Percentiles rank a stretch among this genome's conserved stretches.
Conservation (phyloP, 2,329 filamentous ascomycete species). For the Venturia pyrina region DNA sequence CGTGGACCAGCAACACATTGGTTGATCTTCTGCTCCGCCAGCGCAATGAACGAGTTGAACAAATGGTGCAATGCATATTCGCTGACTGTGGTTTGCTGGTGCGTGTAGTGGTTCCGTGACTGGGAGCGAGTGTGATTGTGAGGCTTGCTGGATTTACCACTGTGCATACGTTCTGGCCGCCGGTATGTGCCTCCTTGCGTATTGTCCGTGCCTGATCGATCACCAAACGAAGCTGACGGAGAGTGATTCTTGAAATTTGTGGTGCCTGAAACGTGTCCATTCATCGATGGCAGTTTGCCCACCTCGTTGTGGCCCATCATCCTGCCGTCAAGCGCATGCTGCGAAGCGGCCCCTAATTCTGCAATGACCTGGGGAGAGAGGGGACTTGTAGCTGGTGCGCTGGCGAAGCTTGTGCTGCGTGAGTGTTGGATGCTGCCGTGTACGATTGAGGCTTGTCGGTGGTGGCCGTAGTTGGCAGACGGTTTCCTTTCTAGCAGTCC, state of each 20-base stretch:
- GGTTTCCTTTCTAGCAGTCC: slow-evolving; percentile 36
- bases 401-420: slow-evolving; percentile 76
- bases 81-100: slow-evolving; percentile 72
- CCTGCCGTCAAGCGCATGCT: slow-evolving; percentile 27
- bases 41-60: slow-evolving; percentile 93
- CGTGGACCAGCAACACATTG: slow-evolving; percentile 73
- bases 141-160: slow-evolving; percentile 15
- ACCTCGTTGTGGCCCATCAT: slow-evolving; percentile 25
- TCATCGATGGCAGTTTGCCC: slow-evolving; percentile 5
- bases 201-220: neutral
- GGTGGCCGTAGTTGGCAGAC: slow-evolving; percentile 64
- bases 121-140: slow-evolving; percentile 57
- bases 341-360: slow-evolving; percentile 21
- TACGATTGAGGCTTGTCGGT: slow-evolving; percentile 93
- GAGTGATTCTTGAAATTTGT: slow-evolving; percentile 8
- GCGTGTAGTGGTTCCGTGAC: slow-evolving; percentile 46
- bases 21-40: slow-evolving; percentile 93
- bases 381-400: slow-evolving; percentile 66
- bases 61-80: slow-evolving; percentile 96
- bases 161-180: slow-evolving; percentile 37
- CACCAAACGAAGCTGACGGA: slow-evolving; percentile 7
- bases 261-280: neutral
- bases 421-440: slow-evolving; percentile 82
- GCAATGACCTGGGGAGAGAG: slow-evolving; percentile 81
- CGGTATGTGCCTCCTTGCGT: slow-evolving; percentile 14